Evolutionary conservation across 176 grass and related monocot genomes (phyloP), one percentile per base, ranked within the genome.

Genomic region (Lolium perenne): DNA sequence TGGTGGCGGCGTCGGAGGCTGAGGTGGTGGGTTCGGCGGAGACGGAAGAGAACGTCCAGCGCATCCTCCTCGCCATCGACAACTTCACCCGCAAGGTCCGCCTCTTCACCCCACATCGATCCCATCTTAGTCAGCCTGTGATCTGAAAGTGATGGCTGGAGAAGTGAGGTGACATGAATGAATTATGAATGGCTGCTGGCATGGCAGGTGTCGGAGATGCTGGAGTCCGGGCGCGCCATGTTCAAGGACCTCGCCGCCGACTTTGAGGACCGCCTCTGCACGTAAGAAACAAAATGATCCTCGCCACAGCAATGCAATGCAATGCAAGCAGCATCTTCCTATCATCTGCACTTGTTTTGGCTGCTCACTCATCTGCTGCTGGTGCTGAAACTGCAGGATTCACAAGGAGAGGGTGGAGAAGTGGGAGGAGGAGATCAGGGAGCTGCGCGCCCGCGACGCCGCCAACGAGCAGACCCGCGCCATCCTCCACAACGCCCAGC

Each of bases 261-360:
- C 85, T 98, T 98, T 54, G 95, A 98, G 87, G 93, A 98, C 11
- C 95, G 95, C 72, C 67, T 98, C 56, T 94, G 94, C 88, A 86
- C 75, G 96, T 98, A 41, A 88, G 72, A 46, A 54, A 3, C 48
- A 65, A 73, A 14, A 73, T 1, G 6, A 8, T 25, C 43, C 48
- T 32, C 14, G n/a, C 70, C 70, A 41, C 43, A 15, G 43, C 43
- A 71, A 58, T 22, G 7, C 10, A 18, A 59, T 29, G 26, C 26
- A 29, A 29, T 29, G 26, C 26, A 29, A 29, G 26, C 26, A 22
- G 20, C 71, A 16, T 1, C 71, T 32, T 53, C 72, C 2, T 29
- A 10, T 29, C 25, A 17, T 38, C 75, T 50, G 23, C 5, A 13
- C 21, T 9, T 47, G 45, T 10, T 29, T 10, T 29, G 26, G 26